phyloP scores from a whole-genome alignment of 768 basidiomycete genomes.

The Tylopilus sp. region DNA sequence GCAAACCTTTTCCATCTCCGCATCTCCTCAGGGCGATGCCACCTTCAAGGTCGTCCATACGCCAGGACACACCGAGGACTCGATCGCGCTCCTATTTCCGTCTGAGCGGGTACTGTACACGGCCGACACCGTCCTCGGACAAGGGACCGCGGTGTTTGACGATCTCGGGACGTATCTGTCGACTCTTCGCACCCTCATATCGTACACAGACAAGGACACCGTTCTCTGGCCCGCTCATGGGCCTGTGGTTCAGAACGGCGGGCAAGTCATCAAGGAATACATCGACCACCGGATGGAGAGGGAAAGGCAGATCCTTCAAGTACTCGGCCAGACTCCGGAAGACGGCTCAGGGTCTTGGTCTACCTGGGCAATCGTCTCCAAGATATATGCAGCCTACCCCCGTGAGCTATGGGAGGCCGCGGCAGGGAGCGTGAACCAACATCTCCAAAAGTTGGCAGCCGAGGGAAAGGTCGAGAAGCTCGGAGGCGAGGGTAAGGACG shows the following conservation, averaged over 20 bases:
- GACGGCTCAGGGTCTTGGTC: conserved; percentile 40
- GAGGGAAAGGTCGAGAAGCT: conserved; percentile 56
- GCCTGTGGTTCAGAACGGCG: conserved; percentile 64
- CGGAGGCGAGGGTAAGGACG: conserved; percentile 50
- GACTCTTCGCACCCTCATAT: conserved; percentile 58
- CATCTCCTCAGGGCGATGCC: neutral
- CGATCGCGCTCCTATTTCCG: conserved; percentile 67
- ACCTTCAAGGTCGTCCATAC: conserved; percentile 69
- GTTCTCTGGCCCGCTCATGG: conserved; percentile 89
- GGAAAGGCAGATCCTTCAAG: conserved; percentile 70
- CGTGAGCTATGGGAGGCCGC: conserved; percentile 70
- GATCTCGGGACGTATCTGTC: conserved; percentile 70
- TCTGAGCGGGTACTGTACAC: conserved; percentile 80
- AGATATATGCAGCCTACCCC: conserved; percentile 72
- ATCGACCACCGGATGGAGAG: conserved; percentile 78
- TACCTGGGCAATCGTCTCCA: conserved; percentile 61
- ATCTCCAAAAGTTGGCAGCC: conserved; percentile 66
- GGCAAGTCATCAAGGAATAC: conserved; percentile 62
- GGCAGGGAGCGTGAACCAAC: conserved; percentile 61
- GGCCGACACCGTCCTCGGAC: conserved; percentile 86
- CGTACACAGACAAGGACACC: conserved; percentile 40
- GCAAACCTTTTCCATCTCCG: conserved; percentile 45
- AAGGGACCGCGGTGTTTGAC: conserved; percentile 87
- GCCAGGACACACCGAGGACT: conserved; percentile 90
- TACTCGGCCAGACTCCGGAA: conserved; percentile 38